Conservation (phyloP, 495 filamentous ascomycete genomes). For the Aspergillus diversus region DNA sequence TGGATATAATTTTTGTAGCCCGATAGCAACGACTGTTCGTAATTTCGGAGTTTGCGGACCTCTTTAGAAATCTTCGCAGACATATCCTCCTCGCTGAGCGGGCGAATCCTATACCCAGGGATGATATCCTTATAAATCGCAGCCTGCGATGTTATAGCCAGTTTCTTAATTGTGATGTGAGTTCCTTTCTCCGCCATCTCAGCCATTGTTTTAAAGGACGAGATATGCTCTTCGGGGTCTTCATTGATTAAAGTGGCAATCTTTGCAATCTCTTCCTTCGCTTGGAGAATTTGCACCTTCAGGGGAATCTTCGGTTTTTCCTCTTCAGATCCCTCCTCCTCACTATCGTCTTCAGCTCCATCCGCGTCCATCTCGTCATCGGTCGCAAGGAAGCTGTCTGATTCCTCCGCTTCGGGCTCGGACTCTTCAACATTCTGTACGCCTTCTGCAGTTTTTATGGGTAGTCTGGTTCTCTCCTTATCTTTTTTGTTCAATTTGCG, state of each 20-base stretch:
- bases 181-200: conserved; percentile 65
- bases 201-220: conserved; percentile 74
- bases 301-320: conserved; percentile 66
- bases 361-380: conserved; percentile 50
- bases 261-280: conserved; percentile 90
- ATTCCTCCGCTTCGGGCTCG: conserved; percentile 49
- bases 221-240: conserved; percentile 87
- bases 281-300: conserved; percentile 77
- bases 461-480: conserved; percentile 73
- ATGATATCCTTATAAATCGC: conserved; percentile 96
- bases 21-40: conserved; percentile 79
- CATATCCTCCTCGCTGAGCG: conserved; percentile 70
- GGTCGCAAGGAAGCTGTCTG: conserved; percentile 56
- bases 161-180: conserved; percentile 75
- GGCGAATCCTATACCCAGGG: conserved; percentile 91
- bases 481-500: conserved; percentile 72
- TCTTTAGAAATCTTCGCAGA: conserved; percentile 87
- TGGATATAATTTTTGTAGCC: conserved; percentile 85
- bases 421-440: conserved; percentile 60
- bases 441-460: conserved; percentile 80
- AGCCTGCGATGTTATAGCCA: conserved; percentile 82
- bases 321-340: conserved; percentile 56
- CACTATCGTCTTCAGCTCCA: conserved; percentile 59
- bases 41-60: conserved; percentile 75
- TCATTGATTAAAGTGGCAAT: conserved; percentile 83